These are phyloP conservation scores for Fusarium globosum DNA, from an alignment of 2,329 filamentous ascomycete genomes.

Conservation along the genomic window DNA sequence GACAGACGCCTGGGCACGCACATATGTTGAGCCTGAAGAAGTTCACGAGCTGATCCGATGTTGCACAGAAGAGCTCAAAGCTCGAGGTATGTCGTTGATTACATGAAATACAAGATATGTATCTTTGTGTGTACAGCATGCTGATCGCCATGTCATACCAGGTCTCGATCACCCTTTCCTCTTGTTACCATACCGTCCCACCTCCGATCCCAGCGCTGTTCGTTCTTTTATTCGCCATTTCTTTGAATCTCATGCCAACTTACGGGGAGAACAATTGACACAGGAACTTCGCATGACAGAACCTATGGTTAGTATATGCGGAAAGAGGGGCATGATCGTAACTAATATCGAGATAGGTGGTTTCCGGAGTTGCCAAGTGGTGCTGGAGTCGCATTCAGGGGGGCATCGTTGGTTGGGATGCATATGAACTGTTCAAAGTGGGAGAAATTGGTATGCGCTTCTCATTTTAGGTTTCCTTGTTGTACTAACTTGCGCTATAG, in stretches of 20 bases:
- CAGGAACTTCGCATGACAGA: slow-evolving; percentile 94
- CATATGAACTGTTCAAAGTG: slow-evolving; percentile 94
- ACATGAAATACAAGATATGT: slow-evolving; percentile 2
- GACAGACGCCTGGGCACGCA: slow-evolving; percentile 89
- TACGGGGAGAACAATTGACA: slow-evolving; percentile 76
- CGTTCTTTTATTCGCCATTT: slow-evolving; percentile 94
- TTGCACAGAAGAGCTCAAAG: slow-evolving; percentile 92
- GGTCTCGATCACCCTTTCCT: slow-evolving; percentile 92
- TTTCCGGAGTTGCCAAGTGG: slow-evolving; percentile 97
- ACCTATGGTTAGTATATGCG: slow-evolving; percentile 77
- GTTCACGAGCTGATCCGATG: slow-evolving; percentile 86
- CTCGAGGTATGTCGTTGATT: slow-evolving; percentile 75
- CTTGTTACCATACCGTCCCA: slow-evolving; percentile 92
- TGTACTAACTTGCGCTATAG: slow-evolving; percentile 58
- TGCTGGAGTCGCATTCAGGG: slow-evolving; percentile 94
- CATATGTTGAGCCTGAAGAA: slow-evolving; percentile 86
- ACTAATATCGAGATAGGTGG: slow-evolving; percentile 68
- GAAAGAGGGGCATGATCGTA: background rate
- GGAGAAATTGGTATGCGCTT: slow-evolving; percentile 80
- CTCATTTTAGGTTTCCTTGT: background rate
- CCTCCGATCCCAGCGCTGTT: slow-evolving; percentile 90
- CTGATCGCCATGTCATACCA: slow-evolving; percentile 53
- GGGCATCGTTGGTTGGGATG: slow-evolving; percentile 95
- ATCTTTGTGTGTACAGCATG: slow-evolving; percentile 8
- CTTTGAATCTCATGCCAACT: slow-evolving; percentile 76